Evolutionary conservation across 257 asterid genomes (phyloP).

Genomic region (Euphrasia confusa): DNA sequence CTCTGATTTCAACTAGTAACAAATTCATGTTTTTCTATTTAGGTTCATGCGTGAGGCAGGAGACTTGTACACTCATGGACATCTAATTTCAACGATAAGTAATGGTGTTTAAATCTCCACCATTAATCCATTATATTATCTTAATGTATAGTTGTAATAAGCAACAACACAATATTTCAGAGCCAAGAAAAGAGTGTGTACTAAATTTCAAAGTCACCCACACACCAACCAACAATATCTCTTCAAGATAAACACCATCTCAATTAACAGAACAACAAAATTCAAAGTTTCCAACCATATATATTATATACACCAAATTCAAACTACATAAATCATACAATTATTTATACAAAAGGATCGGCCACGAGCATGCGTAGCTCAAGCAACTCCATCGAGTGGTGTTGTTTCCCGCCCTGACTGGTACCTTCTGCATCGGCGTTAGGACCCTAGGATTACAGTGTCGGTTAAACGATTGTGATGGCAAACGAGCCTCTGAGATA

Average conservation of each 20-base stretch:
- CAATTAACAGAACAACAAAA: not conserved
- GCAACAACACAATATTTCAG: no score
- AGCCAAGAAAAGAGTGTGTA: no score
- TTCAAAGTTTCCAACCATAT: not conserved
- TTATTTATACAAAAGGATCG: not conserved
- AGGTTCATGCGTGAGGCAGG: no score
- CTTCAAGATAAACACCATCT: not conserved
- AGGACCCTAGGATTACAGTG: not conserved
- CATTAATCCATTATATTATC: no score
- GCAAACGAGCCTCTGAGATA: not conserved
- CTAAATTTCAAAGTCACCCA: not conserved
- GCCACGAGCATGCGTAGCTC: no score
- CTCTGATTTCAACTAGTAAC: no score
- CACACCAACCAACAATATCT: not conserved
- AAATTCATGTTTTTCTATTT: no score
- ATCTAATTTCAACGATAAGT: no score
- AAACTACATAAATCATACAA: not conserved
- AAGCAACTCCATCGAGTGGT: no score
- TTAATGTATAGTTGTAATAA: no score
- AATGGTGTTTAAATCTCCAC: no score
- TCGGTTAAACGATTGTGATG: not conserved
- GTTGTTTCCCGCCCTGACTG: not conserved
- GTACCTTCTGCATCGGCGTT: not conserved
- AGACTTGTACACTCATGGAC: no score
- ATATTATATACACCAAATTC: not conserved